Percentiles rank a stretch among this genome's conserved stretches.
Evolutionary conservation across 2,329 filamentous ascomycete species (phyloP).

Genomic region (Exophiala phaeomuriformis): DNA sequence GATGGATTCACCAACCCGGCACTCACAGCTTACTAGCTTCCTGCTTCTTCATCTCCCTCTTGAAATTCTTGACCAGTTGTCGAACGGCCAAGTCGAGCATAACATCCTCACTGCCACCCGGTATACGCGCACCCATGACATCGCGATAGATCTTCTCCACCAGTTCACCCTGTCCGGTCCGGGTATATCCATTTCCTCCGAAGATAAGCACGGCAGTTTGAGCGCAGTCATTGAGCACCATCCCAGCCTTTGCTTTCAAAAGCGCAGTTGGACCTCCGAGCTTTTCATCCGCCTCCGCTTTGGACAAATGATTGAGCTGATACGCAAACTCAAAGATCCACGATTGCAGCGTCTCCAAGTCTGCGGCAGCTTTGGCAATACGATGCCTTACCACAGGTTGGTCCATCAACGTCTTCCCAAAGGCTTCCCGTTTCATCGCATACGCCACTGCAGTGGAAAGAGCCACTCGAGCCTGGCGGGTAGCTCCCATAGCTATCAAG

Average conservation of each 20-base stretch:
- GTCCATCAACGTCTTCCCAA: constrained; percentile 62
- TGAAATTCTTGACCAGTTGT: constrained; percentile 61
- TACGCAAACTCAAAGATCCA: constrained; percentile 47
- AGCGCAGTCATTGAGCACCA: constrained; percentile 65
- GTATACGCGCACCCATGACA: constrained; percentile 54
- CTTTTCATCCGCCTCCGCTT: constrained; percentile 42
- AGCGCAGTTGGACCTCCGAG: constrained; percentile 65
- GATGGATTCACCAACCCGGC: too few species aligned
- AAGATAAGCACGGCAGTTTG: constrained; percentile 64
- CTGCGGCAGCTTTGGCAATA: constrained; percentile 60
- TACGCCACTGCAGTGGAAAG: constrained; percentile 56
- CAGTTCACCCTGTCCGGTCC: constrained; percentile 61
- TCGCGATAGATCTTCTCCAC: constrained; percentile 59
- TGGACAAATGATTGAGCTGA: constrained; percentile 51
- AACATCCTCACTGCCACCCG: constrained; percentile 65
- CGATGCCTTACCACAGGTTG: constrained; percentile 67
- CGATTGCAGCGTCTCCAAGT: constrained; percentile 62
- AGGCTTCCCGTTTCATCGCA: constrained; percentile 60
- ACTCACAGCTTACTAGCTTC: too few species aligned
- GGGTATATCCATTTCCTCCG: constrained; percentile 66
- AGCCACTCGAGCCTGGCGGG: constrained; percentile 56
- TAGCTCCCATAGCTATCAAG: constrained; percentile 57
- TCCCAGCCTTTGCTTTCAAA: constrained; percentile 63
- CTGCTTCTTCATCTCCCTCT: too few species aligned
- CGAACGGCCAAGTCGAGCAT: constrained; percentile 61